Evolutionary conservation across 2,329 filamentous ascomycete species (phyloP).

Genomic region (Calonectria naviculata): DNA sequence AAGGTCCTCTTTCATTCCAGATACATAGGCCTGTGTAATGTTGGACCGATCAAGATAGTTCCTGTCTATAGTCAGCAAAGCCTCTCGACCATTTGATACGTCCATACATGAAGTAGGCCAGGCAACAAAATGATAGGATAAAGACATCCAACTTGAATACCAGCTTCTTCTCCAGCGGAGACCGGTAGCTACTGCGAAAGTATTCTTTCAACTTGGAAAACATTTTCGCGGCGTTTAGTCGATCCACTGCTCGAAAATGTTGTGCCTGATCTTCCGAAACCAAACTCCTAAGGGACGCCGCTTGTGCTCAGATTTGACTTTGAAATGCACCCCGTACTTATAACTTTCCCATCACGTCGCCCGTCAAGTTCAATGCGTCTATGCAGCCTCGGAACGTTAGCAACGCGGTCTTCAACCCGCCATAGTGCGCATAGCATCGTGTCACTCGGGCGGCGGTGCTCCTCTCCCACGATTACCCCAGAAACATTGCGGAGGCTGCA

Average conservation of each 20-base stretch:
- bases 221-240: constrained; percentile 1
- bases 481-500: constrained; percentile 11
- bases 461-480: constrained; percentile 22
- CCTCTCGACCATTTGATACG: background rate
- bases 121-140: constrained; percentile 44
- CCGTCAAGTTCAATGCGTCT: background rate
- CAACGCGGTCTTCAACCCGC: background rate
- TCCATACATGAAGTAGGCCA: constrained; percentile 44
- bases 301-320: background rate
- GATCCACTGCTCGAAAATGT: background rate
- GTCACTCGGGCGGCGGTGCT: constrained; percentile 19
- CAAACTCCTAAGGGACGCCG: background rate
- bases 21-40: constrained; percentile 50
- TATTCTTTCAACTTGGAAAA: constrained; percentile 6
- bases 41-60: constrained; percentile 45
- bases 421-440: background rate
- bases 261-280: background rate
- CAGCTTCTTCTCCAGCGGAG: constrained; percentile 19
- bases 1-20: constrained; percentile 60
- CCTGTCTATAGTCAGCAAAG: constrained; percentile 50
- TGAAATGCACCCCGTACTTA: constrained; percentile 9
- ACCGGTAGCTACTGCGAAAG: constrained; percentile 4
- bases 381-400: background rate
- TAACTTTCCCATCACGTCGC: background rate
- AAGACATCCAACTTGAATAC: constrained; percentile 30